Conservation (phyloP, 1,284 basidiomycete genomes). For the Apiotrichum mycotoxinovorans region DNA sequence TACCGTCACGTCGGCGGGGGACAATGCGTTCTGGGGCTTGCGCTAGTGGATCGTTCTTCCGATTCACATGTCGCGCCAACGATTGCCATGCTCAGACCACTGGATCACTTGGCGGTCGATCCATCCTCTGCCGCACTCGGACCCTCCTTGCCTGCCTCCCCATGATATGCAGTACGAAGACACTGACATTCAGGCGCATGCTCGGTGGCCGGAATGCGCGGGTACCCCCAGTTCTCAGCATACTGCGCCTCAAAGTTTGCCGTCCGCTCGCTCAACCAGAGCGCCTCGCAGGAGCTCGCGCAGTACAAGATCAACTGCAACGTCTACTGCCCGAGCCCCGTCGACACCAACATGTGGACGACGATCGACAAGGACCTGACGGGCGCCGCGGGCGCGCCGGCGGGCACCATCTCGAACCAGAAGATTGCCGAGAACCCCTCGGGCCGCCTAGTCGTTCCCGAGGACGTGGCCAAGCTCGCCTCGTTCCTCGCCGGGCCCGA, state of each 20-base stretch:
- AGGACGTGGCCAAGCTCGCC: constrained; percentile 21
- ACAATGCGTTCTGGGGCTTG: too few species aligned
- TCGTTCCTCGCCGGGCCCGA: constrained; percentile 21
- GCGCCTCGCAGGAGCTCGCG: constrained; percentile 51
- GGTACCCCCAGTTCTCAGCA: constrained; percentile 23
- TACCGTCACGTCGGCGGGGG: too few species aligned
- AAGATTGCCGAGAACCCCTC: constrained; percentile 8
- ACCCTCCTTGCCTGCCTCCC: too few species aligned
- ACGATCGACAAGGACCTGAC: constrained; percentile 19
- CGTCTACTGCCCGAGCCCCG: constrained; percentile 55
- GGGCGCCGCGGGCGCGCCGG: neutral
- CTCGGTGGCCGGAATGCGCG: constrained; percentile 11
- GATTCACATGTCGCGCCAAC: too few species aligned
- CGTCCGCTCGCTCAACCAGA: constrained; percentile 50
- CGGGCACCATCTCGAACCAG: neutral
- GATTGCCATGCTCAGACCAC: too few species aligned
- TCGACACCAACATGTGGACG: constrained; percentile 49
- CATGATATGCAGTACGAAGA: too few species aligned
- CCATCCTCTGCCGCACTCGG: too few species aligned
- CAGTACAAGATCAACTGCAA: constrained; percentile 55
- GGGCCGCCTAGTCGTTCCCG: constrained; percentile 12
- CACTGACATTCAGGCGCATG: constrained; percentile 8
- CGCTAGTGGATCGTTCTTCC: too few species aligned
- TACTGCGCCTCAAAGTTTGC: constrained; percentile 53
- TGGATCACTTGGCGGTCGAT: too few species aligned